Conservation (phyloP, 2,329 filamentous ascomycete species). For the Emmonsiellopsis sp. region DNA sequence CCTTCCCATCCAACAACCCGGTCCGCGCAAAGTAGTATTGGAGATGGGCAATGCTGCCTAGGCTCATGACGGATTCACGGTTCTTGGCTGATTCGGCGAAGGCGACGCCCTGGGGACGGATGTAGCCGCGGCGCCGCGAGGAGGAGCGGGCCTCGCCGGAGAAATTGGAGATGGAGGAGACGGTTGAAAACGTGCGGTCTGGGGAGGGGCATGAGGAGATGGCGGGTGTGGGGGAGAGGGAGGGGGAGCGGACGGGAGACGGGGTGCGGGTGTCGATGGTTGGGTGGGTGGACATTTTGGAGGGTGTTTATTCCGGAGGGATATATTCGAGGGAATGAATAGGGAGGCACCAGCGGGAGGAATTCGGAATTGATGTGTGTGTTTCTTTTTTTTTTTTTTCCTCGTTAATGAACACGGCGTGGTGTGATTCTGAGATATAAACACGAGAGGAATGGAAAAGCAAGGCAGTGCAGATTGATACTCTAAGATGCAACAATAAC, state of each 20-base stretch:
- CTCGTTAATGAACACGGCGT: no score
- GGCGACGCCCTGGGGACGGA: slow-evolving; percentile 74
- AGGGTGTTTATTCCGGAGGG: no score
- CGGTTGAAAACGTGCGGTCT: slow-evolving; percentile 36
- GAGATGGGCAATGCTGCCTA: slow-evolving; percentile 92
- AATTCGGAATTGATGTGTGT: no score
- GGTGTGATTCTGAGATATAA: no score
- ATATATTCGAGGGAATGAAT: no score
- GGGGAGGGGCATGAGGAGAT: slow-evolving; percentile 36
- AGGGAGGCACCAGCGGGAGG: no score
- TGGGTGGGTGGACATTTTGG: background rate
- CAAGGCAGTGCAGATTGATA: no score
- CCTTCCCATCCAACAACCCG: slow-evolving; percentile 85
- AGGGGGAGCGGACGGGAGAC: slow-evolving; percentile 31
- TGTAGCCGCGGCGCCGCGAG: slow-evolving; percentile 64
- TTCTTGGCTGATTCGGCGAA: slow-evolving; percentile 86
- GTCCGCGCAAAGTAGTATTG: slow-evolving; percentile 98
- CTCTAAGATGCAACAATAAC: no score
- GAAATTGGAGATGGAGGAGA: slow-evolving; percentile 36
- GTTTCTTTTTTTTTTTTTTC: no score
- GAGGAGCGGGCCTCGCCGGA: slow-evolving; percentile 36
- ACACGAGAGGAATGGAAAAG: no score
- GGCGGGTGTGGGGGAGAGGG: slow-evolving; percentile 32
- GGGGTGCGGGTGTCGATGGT: slow-evolving; percentile 16
- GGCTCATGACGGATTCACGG: slow-evolving; percentile 87